Base-by-base conservation (phyloP, 345 rosid genomes). In the Euphorbia lathyris region DNA sequence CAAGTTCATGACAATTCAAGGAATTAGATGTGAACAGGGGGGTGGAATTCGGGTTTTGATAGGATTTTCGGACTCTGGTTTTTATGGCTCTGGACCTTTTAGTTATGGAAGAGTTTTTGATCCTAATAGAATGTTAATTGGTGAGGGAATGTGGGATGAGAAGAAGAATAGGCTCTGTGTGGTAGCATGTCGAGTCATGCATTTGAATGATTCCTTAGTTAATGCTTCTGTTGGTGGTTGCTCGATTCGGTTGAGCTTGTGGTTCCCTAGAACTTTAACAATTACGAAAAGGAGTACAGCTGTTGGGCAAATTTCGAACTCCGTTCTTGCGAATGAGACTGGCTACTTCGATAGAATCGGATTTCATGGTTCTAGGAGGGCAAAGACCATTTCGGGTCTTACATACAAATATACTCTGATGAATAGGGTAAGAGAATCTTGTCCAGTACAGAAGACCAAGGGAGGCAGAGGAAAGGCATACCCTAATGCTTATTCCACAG, bases 121-220 rank as follows among this genome's bases (percentile, higher is more conserved):
- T 67, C 80, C 80, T 25, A 56, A 71, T 56, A 66, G 19, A 43
- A 67, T 56, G 69, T 72, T 91, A 75, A 69, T 94, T 27, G 93
- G 88, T 0, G 98, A 91, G 85, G 97, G 93, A 71, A 68, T 74
- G 56, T 91, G 98, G 98, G 86, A 88, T 81, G 82, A 72, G 30
- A 78, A 82, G 82, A 84, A 69, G 81, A 80, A 85, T 73, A 81
- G 74, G 66, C 73, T 90, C 61, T 84, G 88, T 71, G 88, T 85
- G 47, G 82, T 85, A 45, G 94, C 84, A 1, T 94, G 98, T 69
- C 79, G 85, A 67, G 68, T 91, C 76, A 76, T 84, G 78, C 86
- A 87, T 78, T 79, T 74, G 58, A 62, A 83, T 0, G 79, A 70
- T 27, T 78, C 90, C 63, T 48, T 85, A 75, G 70, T 72, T 68